These are phyloP conservation scores for Sporothrix curviconia DNA, from an alignment of 2,329 filamentous ascomycete genomes.

Conservation along the genomic window DNA sequence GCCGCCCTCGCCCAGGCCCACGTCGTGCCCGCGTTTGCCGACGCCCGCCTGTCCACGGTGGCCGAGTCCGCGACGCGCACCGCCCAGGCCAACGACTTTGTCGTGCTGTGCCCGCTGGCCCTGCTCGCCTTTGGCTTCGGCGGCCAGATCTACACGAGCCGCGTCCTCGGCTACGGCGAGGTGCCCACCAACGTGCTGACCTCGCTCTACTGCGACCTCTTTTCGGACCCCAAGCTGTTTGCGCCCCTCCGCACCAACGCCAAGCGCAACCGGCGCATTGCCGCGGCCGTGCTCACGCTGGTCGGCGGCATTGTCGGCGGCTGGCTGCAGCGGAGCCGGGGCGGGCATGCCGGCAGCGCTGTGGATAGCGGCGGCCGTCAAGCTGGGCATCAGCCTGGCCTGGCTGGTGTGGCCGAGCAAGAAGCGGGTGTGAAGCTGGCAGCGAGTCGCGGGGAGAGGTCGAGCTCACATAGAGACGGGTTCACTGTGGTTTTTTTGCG, in stretches of 20 bases:
- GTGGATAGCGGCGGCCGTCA: conserved; percentile 54
- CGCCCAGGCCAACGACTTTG: conserved; percentile 32
- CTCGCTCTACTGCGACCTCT: conserved; percentile 46
- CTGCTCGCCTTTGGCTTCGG: conserved; percentile 50
- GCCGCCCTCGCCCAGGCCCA: conserved; percentile 45
- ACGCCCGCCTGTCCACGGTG: conserved; percentile 20
- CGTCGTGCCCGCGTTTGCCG: conserved; percentile 38
- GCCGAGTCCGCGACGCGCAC: conserved; percentile 32
- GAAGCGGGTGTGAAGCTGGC: not conserved
- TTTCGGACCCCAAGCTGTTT: conserved; percentile 45
- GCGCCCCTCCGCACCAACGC: conserved; percentile 36
- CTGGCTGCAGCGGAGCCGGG: conserved; percentile 42
- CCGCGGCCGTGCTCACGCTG: conserved; percentile 43
- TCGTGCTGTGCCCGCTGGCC: conserved; percentile 32
- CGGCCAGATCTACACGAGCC: conserved; percentile 48
- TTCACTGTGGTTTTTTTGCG: too few species aligned
- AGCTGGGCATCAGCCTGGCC: conserved; percentile 46
- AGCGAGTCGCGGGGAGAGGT: too few species aligned
- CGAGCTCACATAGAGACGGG: too few species aligned
- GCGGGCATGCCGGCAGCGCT: conserved; percentile 35
- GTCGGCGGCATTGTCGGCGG: conserved; percentile 46
- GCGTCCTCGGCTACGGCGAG: conserved; percentile 46
- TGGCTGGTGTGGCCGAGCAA: conserved; percentile 55
- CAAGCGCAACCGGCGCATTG: conserved; percentile 45
- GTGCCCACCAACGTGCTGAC: conserved; percentile 52